These are phyloP conservation scores for Populus pruinosa DNA, from an alignment of 345 rosid genomes.

Conservation along the genomic window DNA sequence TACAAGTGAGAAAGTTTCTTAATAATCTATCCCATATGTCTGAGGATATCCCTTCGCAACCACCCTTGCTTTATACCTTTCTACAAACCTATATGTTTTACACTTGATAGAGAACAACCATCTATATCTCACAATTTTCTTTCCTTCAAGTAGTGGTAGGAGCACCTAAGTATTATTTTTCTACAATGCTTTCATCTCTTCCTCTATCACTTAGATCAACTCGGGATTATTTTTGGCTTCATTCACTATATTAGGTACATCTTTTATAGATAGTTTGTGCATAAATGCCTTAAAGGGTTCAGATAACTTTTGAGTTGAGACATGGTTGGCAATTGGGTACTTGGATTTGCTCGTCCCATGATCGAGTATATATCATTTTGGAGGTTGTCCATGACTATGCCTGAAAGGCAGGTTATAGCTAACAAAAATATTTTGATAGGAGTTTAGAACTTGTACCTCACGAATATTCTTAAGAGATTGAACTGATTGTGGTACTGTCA, in stretches of 20 bases:
- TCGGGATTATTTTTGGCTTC: neutral
- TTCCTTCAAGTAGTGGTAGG: accelerated
- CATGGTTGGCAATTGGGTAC: neutral
- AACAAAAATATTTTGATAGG: neutral
- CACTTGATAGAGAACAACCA: neutral
- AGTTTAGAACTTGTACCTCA: neutral
- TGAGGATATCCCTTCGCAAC: neutral
- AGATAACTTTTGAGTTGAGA: neutral
- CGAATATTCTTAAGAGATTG: neutral
- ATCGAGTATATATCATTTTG: neutral
- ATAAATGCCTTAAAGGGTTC: neutral
- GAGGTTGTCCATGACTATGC: neutral
- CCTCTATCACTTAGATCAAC: neutral
- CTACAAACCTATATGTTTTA: neutral
- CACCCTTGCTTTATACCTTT: neutral
- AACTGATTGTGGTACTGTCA: too few relatives aligned
- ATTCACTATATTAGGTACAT: neutral
- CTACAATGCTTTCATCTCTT: neutral
- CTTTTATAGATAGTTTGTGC: neutral
- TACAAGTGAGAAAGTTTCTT: neutral
- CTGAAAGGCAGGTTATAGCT: neutral
- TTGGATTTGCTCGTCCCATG: too few relatives aligned
- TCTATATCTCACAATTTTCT: neutral
- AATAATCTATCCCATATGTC: neutral
- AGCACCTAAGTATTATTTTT: neutral